Base-by-base conservation (phyloP, 768 basidiomycete species). In the Coprinellus aureogranulatus region DNA sequence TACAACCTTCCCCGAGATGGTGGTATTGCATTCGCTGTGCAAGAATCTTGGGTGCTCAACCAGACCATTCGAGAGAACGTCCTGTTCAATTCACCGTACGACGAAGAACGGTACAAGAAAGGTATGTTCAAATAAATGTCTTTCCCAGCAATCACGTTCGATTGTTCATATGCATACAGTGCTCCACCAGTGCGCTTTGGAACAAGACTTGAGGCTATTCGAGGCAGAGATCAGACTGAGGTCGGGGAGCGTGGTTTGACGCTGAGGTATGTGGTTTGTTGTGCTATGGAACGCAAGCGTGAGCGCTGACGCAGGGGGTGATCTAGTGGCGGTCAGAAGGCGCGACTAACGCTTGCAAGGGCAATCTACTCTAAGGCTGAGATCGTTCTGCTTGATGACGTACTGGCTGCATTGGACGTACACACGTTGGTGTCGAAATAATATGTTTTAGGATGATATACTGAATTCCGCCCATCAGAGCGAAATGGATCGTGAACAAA, bases 1-100 rank as follows among this genome's bases (percentile, higher is more conserved):
- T 89, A 79, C 69, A 84, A 82, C 60, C 79, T 93, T 4, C 90
- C 91, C 20, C 75, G 89, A 2, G 72, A 72, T 3, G 78, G 78
- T 0, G 90, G 91, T 4, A 79, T 94, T 40, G 85, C 90, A 2
- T 92, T 90, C 67, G 88, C 88, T 4, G 87, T 87, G 1, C 92
- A 95, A 67, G 90, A 92, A 66, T 85, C 88, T 6, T 95, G 90
- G 90, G 85, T 92, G 2, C 82, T 87, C 67, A 92, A 90, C 61
- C 88, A 87, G 58, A 90, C 88, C 0, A 89, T 91, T 53, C 61
- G 82, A 70, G 88, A 92, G 44, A 96, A 95, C 65, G 88, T 96
- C 58, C 70, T 90, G 44, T 95, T 96, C 60, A 90, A 92, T 26
- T 72, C 83, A 11, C 80, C 85, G 0, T 91, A 85, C 59, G 87